Evolutionary conservation across 805 yeast species (phyloP), one percentile per base, ranked within the genome.

Genomic region (Ogataea philodendri): DNA sequence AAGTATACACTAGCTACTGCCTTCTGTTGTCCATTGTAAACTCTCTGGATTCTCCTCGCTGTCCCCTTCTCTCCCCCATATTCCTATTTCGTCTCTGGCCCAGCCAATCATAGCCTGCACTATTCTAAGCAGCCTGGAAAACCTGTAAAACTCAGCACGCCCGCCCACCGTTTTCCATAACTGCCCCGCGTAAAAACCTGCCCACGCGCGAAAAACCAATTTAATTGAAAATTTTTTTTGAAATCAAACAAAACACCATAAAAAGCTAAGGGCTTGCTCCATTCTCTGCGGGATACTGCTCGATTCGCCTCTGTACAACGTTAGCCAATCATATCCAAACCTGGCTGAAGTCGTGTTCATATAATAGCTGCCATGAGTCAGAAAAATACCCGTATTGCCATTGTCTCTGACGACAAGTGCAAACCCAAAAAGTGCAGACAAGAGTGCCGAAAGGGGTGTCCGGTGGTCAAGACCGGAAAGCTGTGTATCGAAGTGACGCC

Each of bases 371-470:
- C 20, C 20, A 62, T 62, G 67, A 53, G 62, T 46, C 51, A 46
- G 24, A 63, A 61, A 42, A 63, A 61, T 55, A 69, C 84, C 15
- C 89, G 98, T 84, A 89, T 93, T 62, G 98, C 98, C 49, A 89
- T 93, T 66, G 95, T 93, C 64, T 80, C 82, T 40, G 79, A 78
- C 30, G 98, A 93, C 74, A 88, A 76, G 67, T 93, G 98, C 72
- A 93, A 93, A 64, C 98, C 98, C 37, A 90, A 88, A 71, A 87
- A 93, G 64, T 93, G 98, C 70, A 89, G 94, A 63, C 98, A 93
- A 67, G 98, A 93, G 66, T 93, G 98, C 72, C 80, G 88, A 60
- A 88, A 88, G 59, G 72, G 95, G 17, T 93, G 98, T 75, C 98
- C 98, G 3, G 98, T 93, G 25, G 97, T 93, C 40, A 84, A 93